These are phyloP conservation scores for Drechslerella coelobrocha DNA, from an alignment of 2,329 filamentous ascomycete genomes.

Conservation along the genomic window DNA sequence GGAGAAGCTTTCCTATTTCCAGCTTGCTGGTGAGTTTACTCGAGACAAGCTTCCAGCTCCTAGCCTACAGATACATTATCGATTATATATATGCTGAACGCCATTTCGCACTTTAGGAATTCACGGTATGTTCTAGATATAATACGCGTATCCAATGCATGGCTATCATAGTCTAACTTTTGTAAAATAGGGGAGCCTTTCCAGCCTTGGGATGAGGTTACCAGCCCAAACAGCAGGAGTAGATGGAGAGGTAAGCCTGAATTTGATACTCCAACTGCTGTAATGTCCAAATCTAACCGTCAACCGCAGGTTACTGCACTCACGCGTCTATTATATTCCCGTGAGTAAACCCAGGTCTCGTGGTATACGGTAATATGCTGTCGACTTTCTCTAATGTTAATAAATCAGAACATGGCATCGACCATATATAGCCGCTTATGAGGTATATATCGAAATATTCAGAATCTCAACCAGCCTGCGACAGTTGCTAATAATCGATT, in stretches of 20 bases:
- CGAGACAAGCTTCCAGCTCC: background rate
- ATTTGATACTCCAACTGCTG: background rate
- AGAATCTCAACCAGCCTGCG: conserved; percentile 24
- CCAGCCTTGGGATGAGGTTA: conserved; percentile 65
- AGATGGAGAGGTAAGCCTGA: conserved; percentile 29
- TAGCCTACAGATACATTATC: background rate
- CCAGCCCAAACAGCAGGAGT: conserved; percentile 51
- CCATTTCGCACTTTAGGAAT: conserved; percentile 25
- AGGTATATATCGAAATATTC: conserved; percentile 59
- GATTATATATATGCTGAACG: background rate
- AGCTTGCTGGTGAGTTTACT: conserved; percentile 71
- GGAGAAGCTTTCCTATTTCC: conserved; percentile 75
- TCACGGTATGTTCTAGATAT: conserved; percentile 22
- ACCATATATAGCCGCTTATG: conserved; percentile 64
- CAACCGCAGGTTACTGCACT: conserved; percentile 72
- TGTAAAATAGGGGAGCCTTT: conserved; percentile 75
- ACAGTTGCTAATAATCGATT: background rate
- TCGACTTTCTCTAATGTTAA: background rate
- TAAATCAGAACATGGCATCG: conserved; percentile 60
- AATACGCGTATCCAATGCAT: background rate
- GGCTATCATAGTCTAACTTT: background rate
- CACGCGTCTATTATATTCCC: conserved; percentile 79
- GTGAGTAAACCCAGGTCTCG: background rate
- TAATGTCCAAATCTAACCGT: background rate
- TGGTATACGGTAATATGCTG: background rate